These are phyloP conservation scores for Scutellaria barbata DNA, from an alignment of 257 asterid genomes.

Conservation along the genomic window DNA sequence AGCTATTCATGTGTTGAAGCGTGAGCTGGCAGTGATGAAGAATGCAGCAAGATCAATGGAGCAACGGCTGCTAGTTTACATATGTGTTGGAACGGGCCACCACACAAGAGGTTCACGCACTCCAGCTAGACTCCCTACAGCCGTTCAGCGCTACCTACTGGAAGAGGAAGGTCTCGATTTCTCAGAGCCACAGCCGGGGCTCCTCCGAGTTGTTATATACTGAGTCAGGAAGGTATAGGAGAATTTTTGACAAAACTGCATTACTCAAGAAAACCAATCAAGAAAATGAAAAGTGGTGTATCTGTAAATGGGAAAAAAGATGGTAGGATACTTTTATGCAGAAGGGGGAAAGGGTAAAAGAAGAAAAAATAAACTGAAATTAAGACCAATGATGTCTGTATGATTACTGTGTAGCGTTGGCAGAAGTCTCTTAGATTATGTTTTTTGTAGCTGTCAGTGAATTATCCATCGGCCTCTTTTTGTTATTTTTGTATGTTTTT, in stretches of 20 bases:
- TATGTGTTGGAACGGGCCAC: slow-evolving; percentile 96
- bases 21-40: slow-evolving; percentile 76
- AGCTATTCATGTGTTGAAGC: slow-evolving; percentile 89
- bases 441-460: slow-evolving; percentile 56
- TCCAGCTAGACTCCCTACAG: slow-evolving; percentile 85
- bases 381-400: slow-evolving; percentile 37
- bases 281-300: slow-evolving; percentile 45
- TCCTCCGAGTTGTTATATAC: slow-evolving; percentile 71
- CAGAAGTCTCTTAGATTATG: slow-evolving; percentile 40
- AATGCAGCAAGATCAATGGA: slow-evolving; percentile 83
- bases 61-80: slow-evolving; percentile 77
- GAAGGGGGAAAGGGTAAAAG: slow-evolving; percentile 32
- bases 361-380: slow-evolving; percentile 30
- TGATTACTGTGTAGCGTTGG: slow-evolving; percentile 53
- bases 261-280: slow-evolving; percentile 34
- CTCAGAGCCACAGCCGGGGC: slow-evolving; percentile 96
- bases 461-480: slow-evolving; percentile 37
- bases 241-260: slow-evolving; percentile 43
- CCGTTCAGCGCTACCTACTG: slow-evolving; percentile 90
- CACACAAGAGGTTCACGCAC: slow-evolving; percentile 92
- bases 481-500: slow-evolving; percentile 35
- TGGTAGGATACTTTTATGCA: slow-evolving; percentile 44
- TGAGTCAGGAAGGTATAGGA: slow-evolving; percentile 55
- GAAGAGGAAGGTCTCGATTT: slow-evolving; percentile 91
- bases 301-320: slow-evolving; percentile 57